phyloP scores from a whole-genome alignment of 2,329 filamentous ascomycete species.

The Pseudogymnoascus sp. region DNA sequence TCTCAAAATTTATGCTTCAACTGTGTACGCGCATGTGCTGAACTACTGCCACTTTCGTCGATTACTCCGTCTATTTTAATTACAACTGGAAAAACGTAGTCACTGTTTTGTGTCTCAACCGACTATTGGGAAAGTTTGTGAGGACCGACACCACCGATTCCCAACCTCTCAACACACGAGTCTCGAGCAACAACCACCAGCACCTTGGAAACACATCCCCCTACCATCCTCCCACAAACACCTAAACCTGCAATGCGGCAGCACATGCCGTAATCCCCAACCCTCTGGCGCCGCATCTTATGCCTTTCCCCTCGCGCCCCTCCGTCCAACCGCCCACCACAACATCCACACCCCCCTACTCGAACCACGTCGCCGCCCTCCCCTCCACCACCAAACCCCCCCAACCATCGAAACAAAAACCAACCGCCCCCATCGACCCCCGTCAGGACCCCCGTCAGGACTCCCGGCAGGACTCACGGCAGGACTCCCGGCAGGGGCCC shows the following conservation, averaged over 20 bases:
- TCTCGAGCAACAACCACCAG: not conserved
- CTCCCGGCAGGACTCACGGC: no score
- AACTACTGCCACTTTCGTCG: no score
- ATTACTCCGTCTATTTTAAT: no score
- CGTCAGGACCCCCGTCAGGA: no score
- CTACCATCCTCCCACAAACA: not conserved
- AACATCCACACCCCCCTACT: slow-evolving; percentile 5
- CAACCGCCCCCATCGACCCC: slow-evolving; percentile 15
- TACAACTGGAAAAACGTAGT: no score
- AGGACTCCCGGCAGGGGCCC: slow-evolving; percentile 9
- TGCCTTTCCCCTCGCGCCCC: slow-evolving; percentile 5
- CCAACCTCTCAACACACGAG: no score
- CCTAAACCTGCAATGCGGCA: slow-evolving; percentile 27
- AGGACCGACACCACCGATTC: no score
- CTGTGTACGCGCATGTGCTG: no score
- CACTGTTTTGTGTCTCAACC: no score
- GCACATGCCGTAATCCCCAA: slow-evolving; percentile 28
- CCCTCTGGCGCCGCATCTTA: slow-evolving; percentile 25
- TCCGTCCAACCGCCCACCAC: slow-evolving; percentile 12
- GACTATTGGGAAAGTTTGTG: no score
- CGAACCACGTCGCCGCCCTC: not conserved
- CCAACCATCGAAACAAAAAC: slow-evolving; percentile 16
- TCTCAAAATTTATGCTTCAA: no score
- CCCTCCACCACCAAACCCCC: slow-evolving; percentile 11
- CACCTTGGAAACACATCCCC: not conserved